Base-by-base conservation (phyloP, 306 rosid genomes). In the Senna tora region DNA sequence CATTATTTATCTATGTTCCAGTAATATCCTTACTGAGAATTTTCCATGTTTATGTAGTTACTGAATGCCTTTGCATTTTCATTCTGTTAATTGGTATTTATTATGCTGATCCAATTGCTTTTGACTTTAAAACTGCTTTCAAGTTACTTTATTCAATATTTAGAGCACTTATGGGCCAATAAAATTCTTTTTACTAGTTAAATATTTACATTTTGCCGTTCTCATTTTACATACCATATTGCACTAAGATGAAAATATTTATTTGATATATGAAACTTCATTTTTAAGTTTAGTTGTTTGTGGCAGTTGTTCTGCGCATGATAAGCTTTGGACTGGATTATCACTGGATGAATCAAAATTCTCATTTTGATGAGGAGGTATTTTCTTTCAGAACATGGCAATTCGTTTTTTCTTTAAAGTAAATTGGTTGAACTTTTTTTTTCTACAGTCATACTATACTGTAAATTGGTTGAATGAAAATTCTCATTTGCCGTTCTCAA, bases 291-390 rank as follows among this genome's bases (percentile, higher is more conserved):
- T 74, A 69, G 74, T 67, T 75, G 65, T 76, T 34, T 84, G 34
- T 88, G 79, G 77, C 90, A 94, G 97, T 94, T 82, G 95, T 85
- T 75, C 80, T 94, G 86, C 90, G 99, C 62, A 91, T 94, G 97
- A 86, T 94, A 83, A 94, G 99, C 88, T 94, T 89, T 78, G 97
- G 90, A 34, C 85, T 86, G 71, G 98, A 94, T 84, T 89, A 87
- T 88, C 89, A 87, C 73, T 86, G 97, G 97, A 86, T 81, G 67
- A 76, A 79, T 82, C 80, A 45, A 80, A 87, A 81, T 81, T 85
- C 96, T 75, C 81, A 47, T 70, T 84, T 90, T 69, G 90, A 86
- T 80, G 72, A 50, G 34, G 84, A 94, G 98, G 98, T 94, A 83
- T 52, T 64, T 50, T 74, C 16, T 49, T 33, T 61, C 25, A 66